Percentiles rank a stretch among this genome's conserved stretches.
These are phyloP conservation scores for Yamadazyma blattariae DNA, from an alignment of 1,139 yeast genomes.

Conservation along the genomic window DNA sequence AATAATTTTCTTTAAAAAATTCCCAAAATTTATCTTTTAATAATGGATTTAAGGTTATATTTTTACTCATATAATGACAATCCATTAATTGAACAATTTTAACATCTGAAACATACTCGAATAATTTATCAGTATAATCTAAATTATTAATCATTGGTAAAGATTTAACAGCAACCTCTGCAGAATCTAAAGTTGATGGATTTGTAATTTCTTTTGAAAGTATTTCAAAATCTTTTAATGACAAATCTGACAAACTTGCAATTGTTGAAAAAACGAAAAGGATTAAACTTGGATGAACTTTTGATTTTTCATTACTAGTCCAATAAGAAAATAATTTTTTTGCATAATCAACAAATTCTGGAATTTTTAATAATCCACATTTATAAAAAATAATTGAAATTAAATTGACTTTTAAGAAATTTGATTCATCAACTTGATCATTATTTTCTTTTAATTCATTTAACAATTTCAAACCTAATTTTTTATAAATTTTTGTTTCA, in stretches of 20 bases:
- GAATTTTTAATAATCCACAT: constrained; percentile 51
- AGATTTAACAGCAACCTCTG: constrained; percentile 62
- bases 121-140: constrained; percentile 32
- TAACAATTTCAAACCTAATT: constrained; percentile 31
- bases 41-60: constrained; percentile 49
- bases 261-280: constrained; percentile 51
- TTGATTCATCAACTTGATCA: constrained; percentile 26
- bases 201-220: constrained; percentile 48
- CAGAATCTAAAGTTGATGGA: constrained; percentile 65
- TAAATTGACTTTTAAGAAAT: constrained; percentile 49
- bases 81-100: constrained; percentile 66
- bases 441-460: constrained; percentile 24
- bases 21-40: constrained; percentile 54
- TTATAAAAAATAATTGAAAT: constrained; percentile 48
- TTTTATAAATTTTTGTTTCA: constrained; percentile 32
- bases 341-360: constrained; percentile 49
- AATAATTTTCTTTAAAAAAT: constrained; percentile 55
- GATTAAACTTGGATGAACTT: constrained; percentile 56
- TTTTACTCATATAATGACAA: constrained; percentile 53
- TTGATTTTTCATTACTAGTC: constrained; percentile 22
- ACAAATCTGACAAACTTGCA: constrained; percentile 39
- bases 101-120: constrained; percentile 39
- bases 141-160: constrained; percentile 54
- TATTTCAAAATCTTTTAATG: constrained; percentile 42
- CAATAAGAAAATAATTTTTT: constrained; percentile 36